phyloP scores from a whole-genome alignment of 768 basidiomycete species.

The Terana coerulea region DNA sequence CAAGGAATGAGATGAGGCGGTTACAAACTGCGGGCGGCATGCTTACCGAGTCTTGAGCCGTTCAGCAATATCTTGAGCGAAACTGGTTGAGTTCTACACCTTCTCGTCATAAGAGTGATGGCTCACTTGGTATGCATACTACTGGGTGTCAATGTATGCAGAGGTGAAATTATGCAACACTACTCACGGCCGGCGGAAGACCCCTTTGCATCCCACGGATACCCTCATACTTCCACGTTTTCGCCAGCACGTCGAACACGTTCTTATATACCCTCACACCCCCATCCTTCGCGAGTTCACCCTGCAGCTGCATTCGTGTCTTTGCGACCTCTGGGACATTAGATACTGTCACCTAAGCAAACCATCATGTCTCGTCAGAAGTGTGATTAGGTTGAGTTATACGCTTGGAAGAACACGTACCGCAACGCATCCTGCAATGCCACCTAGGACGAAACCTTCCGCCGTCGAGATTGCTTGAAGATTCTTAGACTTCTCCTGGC shows the following conservation, averaged over 20 bases:
- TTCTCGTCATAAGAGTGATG: too few relatives aligned
- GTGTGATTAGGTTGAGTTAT: conserved; percentile 3
- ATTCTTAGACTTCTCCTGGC: too few relatives aligned
- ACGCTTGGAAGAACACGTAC: conserved; percentile 41
- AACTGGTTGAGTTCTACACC: neutral
- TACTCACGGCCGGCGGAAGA: conserved; percentile 75
- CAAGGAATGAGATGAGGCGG: neutral
- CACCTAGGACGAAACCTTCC: conserved; percentile 88
- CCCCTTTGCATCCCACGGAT: conserved; percentile 91
- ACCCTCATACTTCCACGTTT: conserved; percentile 90
- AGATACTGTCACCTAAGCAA: conserved; percentile 66
- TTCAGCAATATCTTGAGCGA: conserved; percentile 76
- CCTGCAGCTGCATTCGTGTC: conserved; percentile 94
- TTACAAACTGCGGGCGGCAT: conserved; percentile 1
- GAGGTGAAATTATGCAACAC: conserved; percentile 24
- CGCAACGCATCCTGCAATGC: conserved; percentile 87
- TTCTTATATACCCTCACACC: conserved; percentile 80
- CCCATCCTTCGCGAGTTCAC: conserved; percentile 80
- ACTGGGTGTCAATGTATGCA: neutral
- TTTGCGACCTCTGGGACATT: conserved; percentile 87
- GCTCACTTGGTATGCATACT: conserved; percentile 92
- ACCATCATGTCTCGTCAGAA: conserved; percentile 7
- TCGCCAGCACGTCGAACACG: conserved; percentile 75
- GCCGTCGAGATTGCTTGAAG: conserved; percentile 69
- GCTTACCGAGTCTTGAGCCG: conserved; percentile 79